These are phyloP conservation scores for Cercospora brassicicola DNA, from an alignment of 2,329 filamentous ascomycete genomes.

Conservation along the genomic window DNA sequence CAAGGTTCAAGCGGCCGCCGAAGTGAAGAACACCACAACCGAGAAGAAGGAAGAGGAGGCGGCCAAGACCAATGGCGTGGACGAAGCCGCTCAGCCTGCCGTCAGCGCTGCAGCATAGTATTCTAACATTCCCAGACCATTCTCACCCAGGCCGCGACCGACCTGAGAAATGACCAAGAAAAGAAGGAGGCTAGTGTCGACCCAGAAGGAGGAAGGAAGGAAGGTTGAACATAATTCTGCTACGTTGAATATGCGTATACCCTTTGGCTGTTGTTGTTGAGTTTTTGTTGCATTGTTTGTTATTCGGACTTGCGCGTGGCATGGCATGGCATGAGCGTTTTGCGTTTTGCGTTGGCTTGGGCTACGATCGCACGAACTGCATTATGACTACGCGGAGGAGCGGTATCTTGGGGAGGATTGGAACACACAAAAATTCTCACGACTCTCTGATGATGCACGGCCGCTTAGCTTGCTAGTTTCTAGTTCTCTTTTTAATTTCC, in stretches of 20 bases:
- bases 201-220: neutral
- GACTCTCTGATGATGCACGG: neutral
- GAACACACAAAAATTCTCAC: neutral
- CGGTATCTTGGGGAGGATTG: neutral
- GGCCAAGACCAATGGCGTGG: slow-evolving; percentile 6
- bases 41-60: slow-evolving; percentile 6
- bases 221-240: slow-evolving; percentile 3
- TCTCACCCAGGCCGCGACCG: neutral
- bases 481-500: neutral
- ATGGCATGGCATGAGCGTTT: slow-evolving; percentile 5
- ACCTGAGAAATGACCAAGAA: neutral
- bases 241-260: slow-evolving; percentile 7
- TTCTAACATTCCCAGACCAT: neutral
- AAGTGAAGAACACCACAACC: slow-evolving; percentile 5
- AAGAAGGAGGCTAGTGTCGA: neutral
- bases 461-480: neutral
- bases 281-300: neutral
- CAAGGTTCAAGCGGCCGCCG: slow-evolving; percentile 10
- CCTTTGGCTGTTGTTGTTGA: slow-evolving; percentile 5
- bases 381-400: neutral
- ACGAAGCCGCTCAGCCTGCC: slow-evolving; percentile 5
- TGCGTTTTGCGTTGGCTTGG: neutral
- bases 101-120: slow-evolving; percentile 10
- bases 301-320: neutral
- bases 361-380: slow-evolving; percentile 5